Base-by-base conservation (phyloP, 2,329 filamentous ascomycete genomes). In the Pestalotiopsis fici region DNA sequence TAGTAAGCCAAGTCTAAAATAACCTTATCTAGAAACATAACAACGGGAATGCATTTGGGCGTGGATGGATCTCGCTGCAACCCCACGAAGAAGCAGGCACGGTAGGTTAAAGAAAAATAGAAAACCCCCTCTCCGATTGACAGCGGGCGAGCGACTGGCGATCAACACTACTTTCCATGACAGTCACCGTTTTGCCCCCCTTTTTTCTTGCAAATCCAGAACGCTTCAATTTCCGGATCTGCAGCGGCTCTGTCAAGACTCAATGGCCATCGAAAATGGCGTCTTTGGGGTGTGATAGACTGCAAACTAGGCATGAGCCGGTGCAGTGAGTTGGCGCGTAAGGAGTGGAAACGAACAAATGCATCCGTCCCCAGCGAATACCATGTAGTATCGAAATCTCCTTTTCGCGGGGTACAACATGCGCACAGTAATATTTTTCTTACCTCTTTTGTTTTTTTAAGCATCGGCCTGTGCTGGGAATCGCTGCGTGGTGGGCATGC, bases 1-100 rank as follows among this genome's bases (percentile, higher is more conserved):
- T 50, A 60, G 31, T 37, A 21, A 31, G 25, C n/a, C 28, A 21
- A 60, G 57, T 37, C 57, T 60, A 60, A 60, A 60, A 60, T 60
- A 60, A 60, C 57, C 57, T 60, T 60, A 60, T 60, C 57, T 60
- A 18, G 28, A 31, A 35, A 21, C 55, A 57, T 57, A 50, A 50
- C 43, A 50, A 50, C n/a, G 43, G 43, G 43, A 18, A 50, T 50
- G 43, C 43, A 50, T 50, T 50, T 50, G 43, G 15, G 43, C 43
- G 11, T 50, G 43, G 43, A 50, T 50, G 43, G 43, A 50, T 50
- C 43, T 50, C 18, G 43, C 15, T 18, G 31, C 43, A 21, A 50
- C 43, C 43, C 43, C n/a, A 50, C 43, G 43, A 50, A n/a, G 18
- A 21, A 50, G 21, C 43, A 50, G 4, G 18, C 6, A 23, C 43